Conservation (phyloP, 768 basidiomycete genomes). For the Boletus vinaceobasis region DNA sequence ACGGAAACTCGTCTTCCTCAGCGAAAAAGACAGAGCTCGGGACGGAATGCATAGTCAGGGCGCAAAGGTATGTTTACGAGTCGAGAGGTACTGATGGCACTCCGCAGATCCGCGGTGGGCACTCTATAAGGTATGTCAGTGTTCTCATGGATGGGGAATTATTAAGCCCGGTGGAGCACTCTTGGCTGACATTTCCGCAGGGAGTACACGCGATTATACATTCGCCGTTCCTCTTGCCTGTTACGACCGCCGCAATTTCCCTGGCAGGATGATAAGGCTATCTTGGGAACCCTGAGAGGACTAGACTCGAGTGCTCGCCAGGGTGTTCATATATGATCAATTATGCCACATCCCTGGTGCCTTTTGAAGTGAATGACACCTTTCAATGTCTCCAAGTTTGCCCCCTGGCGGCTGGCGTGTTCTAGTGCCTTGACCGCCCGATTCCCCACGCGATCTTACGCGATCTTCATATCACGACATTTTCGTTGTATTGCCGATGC, state of each 20-base stretch:
- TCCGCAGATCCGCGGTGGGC: conserved; percentile 31
- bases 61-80: conserved; percentile 2
- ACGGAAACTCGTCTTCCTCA: neutral
- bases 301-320: conserved; percentile 23
- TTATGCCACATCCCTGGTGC: conserved; percentile 19
- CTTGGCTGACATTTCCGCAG: conserved; percentile 16
- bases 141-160: conserved; percentile 23
- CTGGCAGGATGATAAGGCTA: conserved; percentile 27
- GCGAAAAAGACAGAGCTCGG: conserved; percentile 14
- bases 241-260: conserved; percentile 16
- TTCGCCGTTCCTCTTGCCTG: conserved; percentile 27
- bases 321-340: conserved; percentile 19
- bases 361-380: conserved; percentile 15
- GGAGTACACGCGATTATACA: conserved; percentile 17
- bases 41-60: conserved; percentile 4
- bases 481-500: conserved; percentile 7
- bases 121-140: conserved; percentile 19
- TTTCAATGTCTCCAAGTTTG: conserved; percentile 2
- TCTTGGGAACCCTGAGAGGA: conserved; percentile 27
- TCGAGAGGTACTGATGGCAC: neutral
- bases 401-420: conserved; percentile 1
- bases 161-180: conserved; percentile 20
- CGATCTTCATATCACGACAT: conserved; percentile 11
- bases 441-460: conserved; percentile 10
- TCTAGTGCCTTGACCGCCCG: conserved; percentile 22